Conservation (phyloP, 2,329 filamentous ascomycete genomes). For the Paecilomyces sp. region DNA sequence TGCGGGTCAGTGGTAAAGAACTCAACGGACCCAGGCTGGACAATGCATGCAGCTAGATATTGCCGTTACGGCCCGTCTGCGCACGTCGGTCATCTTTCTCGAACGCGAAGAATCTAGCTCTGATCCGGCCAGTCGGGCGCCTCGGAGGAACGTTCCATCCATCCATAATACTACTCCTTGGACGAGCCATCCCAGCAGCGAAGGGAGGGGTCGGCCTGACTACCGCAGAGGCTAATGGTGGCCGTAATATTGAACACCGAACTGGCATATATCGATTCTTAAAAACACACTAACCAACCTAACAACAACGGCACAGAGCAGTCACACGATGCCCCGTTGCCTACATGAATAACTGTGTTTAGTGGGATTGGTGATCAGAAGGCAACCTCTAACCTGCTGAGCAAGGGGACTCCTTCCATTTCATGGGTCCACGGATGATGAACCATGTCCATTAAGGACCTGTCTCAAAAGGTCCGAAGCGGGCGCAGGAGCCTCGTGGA, state of each 20-base stretch:
- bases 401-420: conserved; percentile 1
- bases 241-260: conserved; percentile 6
- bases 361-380: conserved; percentile 2
- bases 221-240: conserved; percentile 12
- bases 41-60: conserved; percentile 2
- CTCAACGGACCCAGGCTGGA: conserved; percentile 4
- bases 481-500: not conserved
- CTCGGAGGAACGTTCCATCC: not conserved
- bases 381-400: conserved; percentile 4
- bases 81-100: not conserved
- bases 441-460: not conserved
- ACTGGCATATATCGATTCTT: conserved; percentile 3
- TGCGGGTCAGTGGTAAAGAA: conserved; percentile 7
- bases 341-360: conserved; percentile 3
- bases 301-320: conserved; percentile 2
- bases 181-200: conserved; percentile 7
- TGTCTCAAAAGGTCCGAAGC: not conserved
- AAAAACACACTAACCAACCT: conserved; percentile 2
- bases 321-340: conserved; percentile 2
- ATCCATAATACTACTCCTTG: conserved; percentile 6
- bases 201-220: conserved; percentile 14
- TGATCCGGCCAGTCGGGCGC: not conserved
- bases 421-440: not conserved
- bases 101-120: not conserved
- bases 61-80: not conserved